A percentile compares a stretch with the other conserved stretches of the same genome.
Conservation (phyloP, 2,329 filamentous ascomycete species). For the Allantophomopsis lycopodina region DNA sequence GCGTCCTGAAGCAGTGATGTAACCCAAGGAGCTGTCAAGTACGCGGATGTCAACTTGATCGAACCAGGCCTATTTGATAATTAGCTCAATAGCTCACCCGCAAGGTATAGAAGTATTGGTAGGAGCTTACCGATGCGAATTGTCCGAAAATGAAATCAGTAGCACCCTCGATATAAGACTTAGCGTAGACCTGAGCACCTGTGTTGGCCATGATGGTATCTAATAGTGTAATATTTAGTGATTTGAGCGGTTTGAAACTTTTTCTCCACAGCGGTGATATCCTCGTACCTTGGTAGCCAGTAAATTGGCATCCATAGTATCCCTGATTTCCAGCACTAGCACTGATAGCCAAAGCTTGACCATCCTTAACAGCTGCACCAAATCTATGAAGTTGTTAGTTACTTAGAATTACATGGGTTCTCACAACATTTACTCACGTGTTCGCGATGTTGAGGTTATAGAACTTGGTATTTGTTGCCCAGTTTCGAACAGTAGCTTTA, state of each 20-base stretch:
- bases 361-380: conserved; percentile 16
- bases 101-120: too few relatives aligned
- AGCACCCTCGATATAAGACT: conserved; percentile 40
- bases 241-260: too few relatives aligned
- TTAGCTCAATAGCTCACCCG: too few relatives aligned
- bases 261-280: too few relatives aligned
- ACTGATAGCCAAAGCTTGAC: conserved; percentile 37
- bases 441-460: conserved; percentile 48
- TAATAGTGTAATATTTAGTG: too few relatives aligned
- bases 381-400: too few relatives aligned
- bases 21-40: conserved; percentile 26
- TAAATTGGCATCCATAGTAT: conserved; percentile 41
- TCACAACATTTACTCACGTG: conserved; percentile 9
- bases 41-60: conserved; percentile 30
- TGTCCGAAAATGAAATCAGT: conserved; percentile 48
- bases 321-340: conserved; percentile 35
- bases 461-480: conserved; percentile 32
- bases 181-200: conserved; percentile 40
- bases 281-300: conserved; percentile 32
- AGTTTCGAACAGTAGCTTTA: conserved; percentile 14
- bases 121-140: conserved; percentile 16
- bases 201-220: conserved; percentile 36
- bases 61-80: conserved; percentile 28
- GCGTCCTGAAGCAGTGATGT: conserved; percentile 31
- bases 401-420: too few relatives aligned